These are phyloP conservation scores for Coniella lustricola DNA, from an alignment of 2,329 filamentous ascomycete species.

Conservation along the genomic window DNA sequence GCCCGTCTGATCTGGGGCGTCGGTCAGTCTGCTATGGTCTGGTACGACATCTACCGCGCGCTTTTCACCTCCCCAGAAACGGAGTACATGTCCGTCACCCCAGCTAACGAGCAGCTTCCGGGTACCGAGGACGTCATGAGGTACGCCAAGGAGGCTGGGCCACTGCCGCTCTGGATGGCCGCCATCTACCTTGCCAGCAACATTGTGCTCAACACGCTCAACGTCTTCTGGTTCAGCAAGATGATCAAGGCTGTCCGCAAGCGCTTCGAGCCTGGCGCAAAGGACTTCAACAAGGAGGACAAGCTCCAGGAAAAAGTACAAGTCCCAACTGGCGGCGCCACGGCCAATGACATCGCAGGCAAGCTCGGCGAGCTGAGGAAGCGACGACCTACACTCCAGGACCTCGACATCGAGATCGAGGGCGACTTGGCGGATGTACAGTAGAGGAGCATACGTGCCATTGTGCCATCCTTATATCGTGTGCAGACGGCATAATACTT, in stretches of 20 bases:
- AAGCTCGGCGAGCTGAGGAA: slow-evolving; percentile 17
- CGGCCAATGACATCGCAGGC: slow-evolving; percentile 5
- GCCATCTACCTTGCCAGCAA: slow-evolving; percentile 63
- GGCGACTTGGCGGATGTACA: slow-evolving; percentile 20
- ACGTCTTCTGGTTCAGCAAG: slow-evolving; percentile 81
- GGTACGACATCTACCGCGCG: slow-evolving; percentile 60
- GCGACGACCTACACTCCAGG: slow-evolving; percentile 16
- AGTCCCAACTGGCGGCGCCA: slow-evolving; percentile 1
- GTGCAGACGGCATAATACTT: neutral
- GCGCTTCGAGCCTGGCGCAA: slow-evolving; percentile 54
- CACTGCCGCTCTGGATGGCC: slow-evolving; percentile 64
- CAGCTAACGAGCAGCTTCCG: slow-evolving; percentile 24
- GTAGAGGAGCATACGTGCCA: slow-evolving; percentile 8
- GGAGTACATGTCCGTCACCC: slow-evolving; percentile 25
- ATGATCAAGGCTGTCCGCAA: slow-evolving; percentile 77
- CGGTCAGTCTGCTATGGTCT: slow-evolving; percentile 62
- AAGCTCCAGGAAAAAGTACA: slow-evolving; percentile 23
- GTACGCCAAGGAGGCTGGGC: slow-evolving; percentile 42
- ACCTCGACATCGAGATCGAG: slow-evolving; percentile 15
- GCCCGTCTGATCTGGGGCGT: slow-evolving; percentile 74
- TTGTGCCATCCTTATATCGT: too few relatives aligned
- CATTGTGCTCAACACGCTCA: slow-evolving; percentile 64
- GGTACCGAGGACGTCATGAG: slow-evolving; percentile 35
- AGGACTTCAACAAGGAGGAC: slow-evolving; percentile 21
- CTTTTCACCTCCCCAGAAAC: slow-evolving; percentile 37